Evolutionary conservation across 2,329 filamentous ascomycete species (phyloP).

Genomic region (Dothistroma septosporum): DNA sequence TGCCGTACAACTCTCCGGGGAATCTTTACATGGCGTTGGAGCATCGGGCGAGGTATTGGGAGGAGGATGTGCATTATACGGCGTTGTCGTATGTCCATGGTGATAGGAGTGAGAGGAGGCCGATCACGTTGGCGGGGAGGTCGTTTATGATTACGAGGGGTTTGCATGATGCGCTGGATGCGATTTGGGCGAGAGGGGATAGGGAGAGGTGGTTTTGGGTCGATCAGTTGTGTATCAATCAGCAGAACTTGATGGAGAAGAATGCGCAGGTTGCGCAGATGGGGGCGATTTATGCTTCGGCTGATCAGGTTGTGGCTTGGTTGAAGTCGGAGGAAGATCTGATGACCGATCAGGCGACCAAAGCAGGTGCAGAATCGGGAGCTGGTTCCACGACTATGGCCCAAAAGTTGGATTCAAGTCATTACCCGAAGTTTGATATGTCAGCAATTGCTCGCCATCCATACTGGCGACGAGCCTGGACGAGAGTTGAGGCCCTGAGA

Average conservation of each 20-base stretch:
- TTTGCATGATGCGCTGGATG: background rate
- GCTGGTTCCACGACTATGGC: background rate
- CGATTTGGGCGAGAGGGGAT: background rate
- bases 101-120: background rate
- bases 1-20: constrained; percentile 3
- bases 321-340: background rate
- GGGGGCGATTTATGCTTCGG: background rate
- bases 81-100: background rate
- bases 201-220: background rate
- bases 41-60: background rate
- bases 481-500: background rate
- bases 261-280: background rate
- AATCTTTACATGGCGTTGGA: constrained; percentile 6
- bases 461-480: background rate
- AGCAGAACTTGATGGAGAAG: background rate
- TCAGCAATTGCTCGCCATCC: background rate
- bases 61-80: background rate
- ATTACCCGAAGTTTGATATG: background rate
- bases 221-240: background rate
- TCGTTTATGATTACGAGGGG: background rate
- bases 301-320: background rate
- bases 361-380: background rate
- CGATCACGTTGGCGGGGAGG: background rate
- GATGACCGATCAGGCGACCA: background rate
- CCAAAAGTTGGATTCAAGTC: background rate